Base-by-base conservation (phyloP, 345 rosid genomes). In the Pistacia atlantica region DNA sequence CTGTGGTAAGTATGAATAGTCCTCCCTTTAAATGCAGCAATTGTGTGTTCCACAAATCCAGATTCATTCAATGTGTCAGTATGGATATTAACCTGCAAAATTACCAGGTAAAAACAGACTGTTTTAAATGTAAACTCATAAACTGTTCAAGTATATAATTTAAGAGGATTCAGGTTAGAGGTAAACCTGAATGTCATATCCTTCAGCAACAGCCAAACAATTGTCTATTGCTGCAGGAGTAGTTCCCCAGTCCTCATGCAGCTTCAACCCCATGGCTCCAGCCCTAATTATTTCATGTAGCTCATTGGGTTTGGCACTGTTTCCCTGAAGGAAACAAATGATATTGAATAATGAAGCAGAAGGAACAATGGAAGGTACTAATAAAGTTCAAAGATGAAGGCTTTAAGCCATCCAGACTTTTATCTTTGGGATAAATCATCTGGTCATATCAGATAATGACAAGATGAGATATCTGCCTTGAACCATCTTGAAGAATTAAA, bases 241-340 rank as follows among this genome's bases (percentile, higher is more conserved):
- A 73, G 84, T 88, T 85, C 99, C 99, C 99, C 99, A 96, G 83
- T 96, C 98, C 83, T 96, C 99, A 78, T 96, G 99, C 80, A 96
- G 81, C 88, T 96, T 96, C 80, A 96, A 80, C 56, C 99, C 99
- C 98, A 96, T 96, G 81, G 99, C 99, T 76, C 99, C 98, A 37
- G 98, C 97, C 86, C 77, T 90, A 68, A 96, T 62, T 78, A 96
- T 91, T 66, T 88, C 91, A 79, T 84, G 79, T 73, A 96, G 88
- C 85, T 93, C 98, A 33, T 80, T 85, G 0, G 95, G 97, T 83
- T 86, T 92, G 63, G 98, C 66, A 80, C 82, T 78, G 79, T 93
- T 96, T 11, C 99, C 99, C 99, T 96, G 71, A 78, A 72, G 67
- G 54, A 35, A 46, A 67, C 11, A 83, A 22, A 75, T 22, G 65